A percentile compares a stretch with the other conserved stretches of the same genome.
Conservation (phyloP, 164 flowering plant genomes). For the Liquidambar formosana region DNA sequence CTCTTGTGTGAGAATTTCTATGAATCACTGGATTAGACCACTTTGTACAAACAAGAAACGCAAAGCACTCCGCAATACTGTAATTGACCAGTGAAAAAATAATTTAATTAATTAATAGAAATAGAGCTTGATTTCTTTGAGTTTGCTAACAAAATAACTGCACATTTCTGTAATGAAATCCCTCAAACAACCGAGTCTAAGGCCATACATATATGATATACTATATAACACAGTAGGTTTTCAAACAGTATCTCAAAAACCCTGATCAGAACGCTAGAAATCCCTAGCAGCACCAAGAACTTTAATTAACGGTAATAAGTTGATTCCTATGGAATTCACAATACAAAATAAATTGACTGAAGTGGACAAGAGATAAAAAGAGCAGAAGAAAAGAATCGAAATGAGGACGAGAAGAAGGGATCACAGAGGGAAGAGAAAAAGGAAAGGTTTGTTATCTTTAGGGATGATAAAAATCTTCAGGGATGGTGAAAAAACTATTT, state of each 20-base stretch:
- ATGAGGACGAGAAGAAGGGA: background rate
- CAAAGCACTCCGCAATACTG: slow-evolving; percentile 96
- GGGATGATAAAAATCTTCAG: no score
- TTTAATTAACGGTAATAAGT: no score
- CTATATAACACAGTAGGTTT: background rate
- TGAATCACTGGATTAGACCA: slow-evolving; percentile 93
- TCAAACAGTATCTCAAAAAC: background rate
- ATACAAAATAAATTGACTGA: background rate
- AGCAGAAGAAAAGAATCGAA: no score
- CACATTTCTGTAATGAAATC: background rate
- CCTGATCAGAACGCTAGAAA: background rate
- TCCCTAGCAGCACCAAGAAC: no score
- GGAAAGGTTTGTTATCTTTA: background rate
- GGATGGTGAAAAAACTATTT: no score
- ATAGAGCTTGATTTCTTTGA: background rate
- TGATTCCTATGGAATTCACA: no score
- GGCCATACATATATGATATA: background rate
- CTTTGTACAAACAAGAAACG: slow-evolving; percentile 92
- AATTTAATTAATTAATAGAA: background rate
- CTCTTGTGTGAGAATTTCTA: slow-evolving; percentile 43
- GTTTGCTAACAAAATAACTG: no score
- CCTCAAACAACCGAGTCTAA: background rate
- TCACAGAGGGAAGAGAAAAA: background rate
- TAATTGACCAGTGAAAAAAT: slow-evolving; percentile 1
- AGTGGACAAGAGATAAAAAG: background rate